Evolutionary conservation across 2,329 filamentous ascomycete species (phyloP), one percentile per base, ranked within the genome.

Genomic region (Pseudogymnoascus sp.): DNA sequence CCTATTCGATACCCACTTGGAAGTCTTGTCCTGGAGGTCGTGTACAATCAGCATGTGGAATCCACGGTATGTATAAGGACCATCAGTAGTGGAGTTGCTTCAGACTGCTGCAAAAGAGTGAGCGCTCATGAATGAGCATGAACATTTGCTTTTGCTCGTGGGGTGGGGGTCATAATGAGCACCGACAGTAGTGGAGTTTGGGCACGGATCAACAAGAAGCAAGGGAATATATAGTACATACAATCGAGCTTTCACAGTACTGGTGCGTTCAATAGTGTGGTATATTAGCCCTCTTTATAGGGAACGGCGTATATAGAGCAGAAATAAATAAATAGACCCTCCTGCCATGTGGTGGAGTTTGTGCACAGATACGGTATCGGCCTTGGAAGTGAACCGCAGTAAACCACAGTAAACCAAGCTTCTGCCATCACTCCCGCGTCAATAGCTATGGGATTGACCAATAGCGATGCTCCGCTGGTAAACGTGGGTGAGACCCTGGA

Each of bases 31-130:
- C 21, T 60, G 60, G 31, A 65, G 54, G 39, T 65, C 64, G 39
- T 64, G 61, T 13, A 65, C 47, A 33, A 64, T 64, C 39, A 65
- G 63, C 63, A 65, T 64, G 41, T 41, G 59, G 33, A 57, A 62
- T 54, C 47, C 47, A 54, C 47, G n/a, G 29, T 54, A 54, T 15
- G 29, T 10, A 33, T 33, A 54, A 17, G 15, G 47, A 21, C 26
- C 47, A 54, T 54, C 47, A 33, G 47, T n/a, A 54, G 47, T 13
- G 10, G 29, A 54, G 10, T 54, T 54, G n/a, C 29, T 17, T 37
- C 33, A 11, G 33, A 11, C 8, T 10, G 15, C 29, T 10, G 15
- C 29, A 54, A 29, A 54, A 54, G 44, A 10, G 44, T 26, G 44
- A 31, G 44, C 7, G 47, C 29, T 54, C 47, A 35, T 54, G 10